These are phyloP conservation scores for Spongiforma sp. DNA, from an alignment of 1,284 basidiomycete genomes.

Conservation along the genomic window DNA sequence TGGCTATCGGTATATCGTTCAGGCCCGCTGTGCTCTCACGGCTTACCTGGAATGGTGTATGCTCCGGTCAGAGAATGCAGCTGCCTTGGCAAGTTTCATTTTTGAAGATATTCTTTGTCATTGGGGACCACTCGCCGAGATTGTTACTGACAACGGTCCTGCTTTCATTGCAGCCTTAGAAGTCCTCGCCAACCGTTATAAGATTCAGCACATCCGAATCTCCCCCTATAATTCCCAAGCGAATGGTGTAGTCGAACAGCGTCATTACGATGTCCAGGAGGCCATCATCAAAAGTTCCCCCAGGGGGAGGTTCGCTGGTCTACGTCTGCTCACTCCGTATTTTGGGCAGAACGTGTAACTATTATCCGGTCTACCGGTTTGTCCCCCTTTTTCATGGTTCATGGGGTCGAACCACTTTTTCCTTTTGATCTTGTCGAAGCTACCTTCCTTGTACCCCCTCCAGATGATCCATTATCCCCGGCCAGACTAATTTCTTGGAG, in stretches of 20 bases:
- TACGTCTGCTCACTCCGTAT: background rate
- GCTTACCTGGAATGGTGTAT: too few relatives aligned
- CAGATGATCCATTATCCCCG: background rate
- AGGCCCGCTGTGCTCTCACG: background rate
- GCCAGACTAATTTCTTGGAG: background rate
- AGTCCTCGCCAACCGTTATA: background rate
- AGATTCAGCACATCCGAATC: background rate
- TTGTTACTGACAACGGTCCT: background rate
- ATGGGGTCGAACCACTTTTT: background rate
- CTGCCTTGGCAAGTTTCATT: background rate
- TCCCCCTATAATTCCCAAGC: background rate
- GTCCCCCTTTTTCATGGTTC: background rate
- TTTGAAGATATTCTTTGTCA: background rate
- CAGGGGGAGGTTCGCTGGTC: background rate
- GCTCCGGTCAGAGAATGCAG: background rate
- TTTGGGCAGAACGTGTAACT: background rate
- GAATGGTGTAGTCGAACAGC: background rate
- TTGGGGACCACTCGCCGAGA: background rate
- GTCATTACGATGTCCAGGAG: background rate
- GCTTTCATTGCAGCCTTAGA: background rate
- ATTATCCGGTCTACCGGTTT: background rate
- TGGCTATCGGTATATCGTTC: background rate
- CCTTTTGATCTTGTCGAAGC: background rate
- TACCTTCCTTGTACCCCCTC: background rate
- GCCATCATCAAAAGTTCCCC: background rate